Conservation (phyloP, 768 basidiomycete genomes). For the Termitomyces sp. region DNA sequence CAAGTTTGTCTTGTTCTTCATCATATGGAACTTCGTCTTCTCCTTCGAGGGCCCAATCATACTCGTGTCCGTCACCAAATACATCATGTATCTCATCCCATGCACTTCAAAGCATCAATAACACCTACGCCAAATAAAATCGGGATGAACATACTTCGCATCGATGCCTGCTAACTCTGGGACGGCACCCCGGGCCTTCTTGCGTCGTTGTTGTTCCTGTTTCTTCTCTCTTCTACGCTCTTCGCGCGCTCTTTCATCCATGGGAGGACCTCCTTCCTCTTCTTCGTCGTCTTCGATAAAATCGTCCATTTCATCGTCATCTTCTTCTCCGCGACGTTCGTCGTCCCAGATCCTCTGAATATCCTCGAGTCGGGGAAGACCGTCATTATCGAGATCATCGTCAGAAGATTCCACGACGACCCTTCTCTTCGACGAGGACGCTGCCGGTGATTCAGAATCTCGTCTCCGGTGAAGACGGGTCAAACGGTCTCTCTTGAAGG, state of each 20-base stretch:
- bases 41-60: slow-evolving; percentile 87
- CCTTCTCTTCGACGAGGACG: slow-evolving; percentile 55
- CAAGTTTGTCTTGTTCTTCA: slow-evolving; percentile 49
- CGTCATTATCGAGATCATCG: slow-evolving; percentile 61
- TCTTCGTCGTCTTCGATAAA: slow-evolving; percentile 83
- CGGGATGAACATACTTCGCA: slow-evolving; percentile 54
- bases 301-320: slow-evolving; percentile 72
- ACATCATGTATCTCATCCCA: slow-evolving; percentile 96
- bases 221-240: slow-evolving; percentile 64
- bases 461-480: slow-evolving; percentile 68
- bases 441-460: slow-evolving; percentile 60
- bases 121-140: neutral
- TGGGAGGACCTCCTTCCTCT: slow-evolving; percentile 61
- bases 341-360: slow-evolving; percentile 83
- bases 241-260: slow-evolving; percentile 74
- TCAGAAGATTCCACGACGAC: slow-evolving; percentile 67
- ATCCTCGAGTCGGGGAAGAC: slow-evolving; percentile 54
- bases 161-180: slow-evolving; percentile 77
- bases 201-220: slow-evolving; percentile 63
- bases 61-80: slow-evolving; percentile 95
- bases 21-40: slow-evolving; percentile 59
- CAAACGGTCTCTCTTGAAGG: slow-evolving; percentile 64
- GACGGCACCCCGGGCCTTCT: slow-evolving; percentile 54
- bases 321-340: slow-evolving; percentile 55
- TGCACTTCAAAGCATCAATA: slow-evolving; percentile 42